Evolutionary conservation across 352 stramenopile genomes (phyloP).

Genomic region (Phytophthora rubi): DNA sequence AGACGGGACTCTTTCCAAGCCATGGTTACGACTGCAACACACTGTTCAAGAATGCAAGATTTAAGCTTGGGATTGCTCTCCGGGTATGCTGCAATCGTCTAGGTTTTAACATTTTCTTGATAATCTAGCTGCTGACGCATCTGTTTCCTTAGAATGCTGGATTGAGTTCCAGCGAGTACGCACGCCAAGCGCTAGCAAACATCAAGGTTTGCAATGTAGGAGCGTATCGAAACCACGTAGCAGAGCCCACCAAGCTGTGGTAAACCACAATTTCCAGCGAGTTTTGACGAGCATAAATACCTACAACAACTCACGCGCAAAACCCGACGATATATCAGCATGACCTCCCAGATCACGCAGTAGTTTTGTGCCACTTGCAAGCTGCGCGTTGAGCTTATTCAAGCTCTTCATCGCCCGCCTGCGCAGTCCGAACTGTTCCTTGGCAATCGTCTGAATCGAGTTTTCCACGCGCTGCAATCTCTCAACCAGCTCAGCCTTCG

Average conservation of each 20-base stretch:
- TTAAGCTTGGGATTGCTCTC: constrained; percentile 78
- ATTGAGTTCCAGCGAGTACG: constrained; percentile 69
- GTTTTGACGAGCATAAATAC: neutral
- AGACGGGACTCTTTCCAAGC: constrained; percentile 71
- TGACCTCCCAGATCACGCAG: constrained; percentile 36
- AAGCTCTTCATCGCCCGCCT: constrained; percentile 59
- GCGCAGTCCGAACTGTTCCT: constrained; percentile 55
- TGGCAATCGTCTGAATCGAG: constrained; percentile 46
- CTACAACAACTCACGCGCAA: constrained; percentile 5
- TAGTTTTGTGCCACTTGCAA: constrained; percentile 46
- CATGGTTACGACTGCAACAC: constrained; percentile 81
- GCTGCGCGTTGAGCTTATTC: constrained; percentile 50
- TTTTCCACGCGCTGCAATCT: constrained; percentile 51
- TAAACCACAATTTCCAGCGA: constrained; percentile 17
- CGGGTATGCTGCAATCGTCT: constrained; percentile 37
- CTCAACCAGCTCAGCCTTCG: constrained; percentile 53
- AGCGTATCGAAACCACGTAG: constrained; percentile 69
- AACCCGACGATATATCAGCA: constrained; percentile 3
- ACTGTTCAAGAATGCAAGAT: constrained; percentile 84
- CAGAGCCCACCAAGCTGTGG: constrained; percentile 68
- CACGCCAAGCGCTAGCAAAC: constrained; percentile 64
- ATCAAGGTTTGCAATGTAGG: constrained; percentile 77
- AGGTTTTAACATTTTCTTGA: neutral
- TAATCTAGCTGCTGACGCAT: neutral
- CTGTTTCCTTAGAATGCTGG: constrained; percentile 54